Conservation (phyloP, 129 eudicot species). For the Lonicera japonica region DNA sequence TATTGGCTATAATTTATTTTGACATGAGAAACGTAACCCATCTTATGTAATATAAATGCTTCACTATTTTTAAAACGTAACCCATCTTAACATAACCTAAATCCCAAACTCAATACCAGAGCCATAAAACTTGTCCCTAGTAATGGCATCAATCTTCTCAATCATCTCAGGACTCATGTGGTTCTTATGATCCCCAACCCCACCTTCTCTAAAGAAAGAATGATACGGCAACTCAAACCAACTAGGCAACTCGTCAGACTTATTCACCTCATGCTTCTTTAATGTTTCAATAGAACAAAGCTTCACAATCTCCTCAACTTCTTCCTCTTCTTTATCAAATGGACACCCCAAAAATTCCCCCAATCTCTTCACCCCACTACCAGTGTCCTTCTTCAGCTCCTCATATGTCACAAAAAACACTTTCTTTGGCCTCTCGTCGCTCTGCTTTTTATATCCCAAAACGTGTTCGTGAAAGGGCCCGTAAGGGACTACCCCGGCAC, state of each 20-base stretch:
- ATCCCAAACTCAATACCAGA: too few relatives aligned
- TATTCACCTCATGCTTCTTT: constrained; percentile 21
- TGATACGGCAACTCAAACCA: too few relatives aligned
- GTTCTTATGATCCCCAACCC: constrained; percentile 31
- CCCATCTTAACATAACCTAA: too few relatives aligned
- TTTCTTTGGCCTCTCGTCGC: constrained; percentile 14
- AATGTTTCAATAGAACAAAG: constrained; percentile 24
- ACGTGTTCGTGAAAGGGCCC: constrained; percentile 36
- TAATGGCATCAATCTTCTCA: too few relatives aligned
- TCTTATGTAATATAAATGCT: too few relatives aligned
- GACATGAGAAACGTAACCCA: too few relatives aligned
- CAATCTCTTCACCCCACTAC: constrained; percentile 13
- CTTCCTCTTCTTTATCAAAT: constrained; percentile 11
- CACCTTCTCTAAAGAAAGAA: constrained; percentile 33
- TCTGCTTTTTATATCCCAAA: constrained; percentile 14
- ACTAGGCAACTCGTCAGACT: constrained; percentile 22
- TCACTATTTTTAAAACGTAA: too few relatives aligned
- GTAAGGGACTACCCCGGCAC: constrained; percentile 20
- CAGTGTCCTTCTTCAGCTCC: constrained; percentile 21
- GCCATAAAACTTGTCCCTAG: too few relatives aligned
- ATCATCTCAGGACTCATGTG: constrained; percentile 17
- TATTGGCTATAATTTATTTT: too few relatives aligned
- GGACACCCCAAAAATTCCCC: constrained; percentile 30
- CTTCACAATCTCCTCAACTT: constrained; percentile 18
- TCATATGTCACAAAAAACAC: constrained; percentile 24